A percentile compares a stretch with the other conserved stretches of the same genome.
phyloP scores from a whole-genome alignment of 1,284 basidiomycete genomes.

The Golubevia pallescens region DNA sequence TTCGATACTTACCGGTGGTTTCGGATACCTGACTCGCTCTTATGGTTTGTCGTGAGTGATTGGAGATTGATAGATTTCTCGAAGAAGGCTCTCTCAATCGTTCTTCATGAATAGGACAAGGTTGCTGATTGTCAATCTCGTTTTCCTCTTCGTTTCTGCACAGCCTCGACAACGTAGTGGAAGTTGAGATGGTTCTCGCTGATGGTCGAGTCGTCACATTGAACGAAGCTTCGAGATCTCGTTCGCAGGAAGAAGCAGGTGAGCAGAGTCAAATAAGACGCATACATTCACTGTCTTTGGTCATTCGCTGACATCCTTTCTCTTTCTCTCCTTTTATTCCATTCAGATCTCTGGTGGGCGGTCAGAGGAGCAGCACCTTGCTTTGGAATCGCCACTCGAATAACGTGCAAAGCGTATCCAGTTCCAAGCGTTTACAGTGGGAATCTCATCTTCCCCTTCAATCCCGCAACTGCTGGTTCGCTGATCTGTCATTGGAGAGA shows the following conservation, averaged over 20 bases:
- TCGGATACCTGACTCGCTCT: slow-evolving; percentile 83
- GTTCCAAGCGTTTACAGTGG: slow-evolving; percentile 87
- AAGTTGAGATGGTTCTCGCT: slow-evolving; percentile 54
- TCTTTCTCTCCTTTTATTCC: neutral
- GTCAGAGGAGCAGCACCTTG: slow-evolving; percentile 82
- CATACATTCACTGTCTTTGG: neutral
- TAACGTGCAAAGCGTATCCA: slow-evolving; percentile 82
- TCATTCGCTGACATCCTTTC: neutral
- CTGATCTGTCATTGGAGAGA: slow-evolving; percentile 89
- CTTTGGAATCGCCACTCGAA: slow-evolving; percentile 83
- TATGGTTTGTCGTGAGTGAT: slow-evolving; percentile 77
- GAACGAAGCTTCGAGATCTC: slow-evolving; percentile 31
- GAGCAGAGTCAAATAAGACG: slow-evolving; percentile 1
- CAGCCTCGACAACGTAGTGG: slow-evolving; percentile 45
- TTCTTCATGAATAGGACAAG: too few relatives aligned
- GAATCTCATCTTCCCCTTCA: slow-evolving; percentile 86
- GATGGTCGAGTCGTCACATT: slow-evolving; percentile 47
- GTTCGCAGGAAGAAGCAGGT: slow-evolving; percentile 46
- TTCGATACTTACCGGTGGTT: slow-evolving; percentile 84
- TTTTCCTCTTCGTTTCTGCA: slow-evolving; percentile 51
- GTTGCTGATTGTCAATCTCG: slow-evolving; percentile 75
- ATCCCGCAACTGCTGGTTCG: slow-evolving; percentile 79
- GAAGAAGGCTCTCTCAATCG: too few relatives aligned
- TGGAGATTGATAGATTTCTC: neutral
- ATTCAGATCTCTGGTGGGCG: slow-evolving; percentile 78